Evolutionary conservation across 169 alveolate genomes (phyloP).

Genomic region (Perkinsus chesapeaki): DNA sequence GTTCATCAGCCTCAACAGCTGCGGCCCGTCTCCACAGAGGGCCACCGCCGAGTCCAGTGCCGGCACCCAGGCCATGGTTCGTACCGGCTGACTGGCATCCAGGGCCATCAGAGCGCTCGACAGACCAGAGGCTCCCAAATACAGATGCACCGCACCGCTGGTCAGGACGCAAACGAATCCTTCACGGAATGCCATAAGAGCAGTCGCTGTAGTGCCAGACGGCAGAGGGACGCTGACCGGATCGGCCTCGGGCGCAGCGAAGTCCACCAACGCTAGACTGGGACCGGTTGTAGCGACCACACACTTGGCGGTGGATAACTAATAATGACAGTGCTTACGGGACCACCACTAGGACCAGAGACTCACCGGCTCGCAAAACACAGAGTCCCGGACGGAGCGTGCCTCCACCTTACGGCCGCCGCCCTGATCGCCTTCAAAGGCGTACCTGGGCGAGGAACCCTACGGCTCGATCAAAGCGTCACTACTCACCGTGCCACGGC

Average conservation of each 20-base stretch:
- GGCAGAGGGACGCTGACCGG: background rate
- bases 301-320: background rate
- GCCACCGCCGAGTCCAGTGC: background rate
- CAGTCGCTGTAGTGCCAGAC: background rate
- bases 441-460: background rate
- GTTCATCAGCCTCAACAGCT: background rate
- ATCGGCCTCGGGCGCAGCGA: background rate
- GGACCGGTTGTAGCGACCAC: background rate
- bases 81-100: background rate
- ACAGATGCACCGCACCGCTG: background rate
- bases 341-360: background rate
- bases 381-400: background rate
- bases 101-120: background rate
- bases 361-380: background rate
- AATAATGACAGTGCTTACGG: background rate
- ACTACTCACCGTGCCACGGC: background rate
- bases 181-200: background rate
- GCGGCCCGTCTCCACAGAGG: background rate
- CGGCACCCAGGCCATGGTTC: background rate
- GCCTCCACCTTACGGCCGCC: background rate
- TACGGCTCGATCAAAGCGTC: background rate
- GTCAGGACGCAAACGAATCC: background rate
- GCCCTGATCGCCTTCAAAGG: background rate
- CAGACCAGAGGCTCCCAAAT: background rate
- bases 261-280: background rate